phyloP scores from a whole-genome alignment of 108 stramenopile genomes.

The Cyclotella kingstonii region DNA sequence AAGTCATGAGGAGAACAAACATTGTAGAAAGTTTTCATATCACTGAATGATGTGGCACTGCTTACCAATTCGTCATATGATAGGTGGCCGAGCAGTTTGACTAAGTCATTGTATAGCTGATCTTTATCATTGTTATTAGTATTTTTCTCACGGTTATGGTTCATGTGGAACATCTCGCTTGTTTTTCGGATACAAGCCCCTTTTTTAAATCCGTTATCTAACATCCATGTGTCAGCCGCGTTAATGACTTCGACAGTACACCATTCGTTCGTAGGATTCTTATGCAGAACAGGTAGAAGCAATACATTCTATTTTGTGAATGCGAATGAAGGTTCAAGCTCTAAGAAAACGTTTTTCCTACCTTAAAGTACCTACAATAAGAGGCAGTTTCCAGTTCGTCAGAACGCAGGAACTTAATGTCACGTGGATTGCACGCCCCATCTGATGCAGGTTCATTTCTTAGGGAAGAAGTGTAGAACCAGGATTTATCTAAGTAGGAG shows the following conservation, averaged over 20 bases:
- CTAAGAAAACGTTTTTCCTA: neutral
- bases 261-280: constrained; percentile 2
- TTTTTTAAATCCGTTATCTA: constrained; percentile 3
- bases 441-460: neutral
- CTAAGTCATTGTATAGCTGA: neutral
- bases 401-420: neutral
- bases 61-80: constrained; percentile 9
- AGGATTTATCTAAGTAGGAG: constrained; percentile 1
- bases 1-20: neutral
- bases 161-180: constrained; percentile 1
- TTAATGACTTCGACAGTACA: neutral
- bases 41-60: neutral
- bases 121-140: neutral
- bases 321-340: neutral
- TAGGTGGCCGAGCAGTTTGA: neutral
- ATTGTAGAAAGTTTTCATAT: too few species aligned
- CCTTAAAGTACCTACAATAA: constrained; percentile 11
- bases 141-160: neutral
- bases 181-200: constrained; percentile 6
- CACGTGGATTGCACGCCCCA: constrained; percentile 1
- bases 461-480: constrained; percentile 4
- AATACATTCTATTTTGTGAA: neutral
- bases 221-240: constrained; percentile 12
- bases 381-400: neutral
- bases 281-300: too few species aligned